These are phyloP conservation scores for Chamaenerion angustifolium DNA, from an alignment of 345 rosid species.

Conservation along the genomic window DNA sequence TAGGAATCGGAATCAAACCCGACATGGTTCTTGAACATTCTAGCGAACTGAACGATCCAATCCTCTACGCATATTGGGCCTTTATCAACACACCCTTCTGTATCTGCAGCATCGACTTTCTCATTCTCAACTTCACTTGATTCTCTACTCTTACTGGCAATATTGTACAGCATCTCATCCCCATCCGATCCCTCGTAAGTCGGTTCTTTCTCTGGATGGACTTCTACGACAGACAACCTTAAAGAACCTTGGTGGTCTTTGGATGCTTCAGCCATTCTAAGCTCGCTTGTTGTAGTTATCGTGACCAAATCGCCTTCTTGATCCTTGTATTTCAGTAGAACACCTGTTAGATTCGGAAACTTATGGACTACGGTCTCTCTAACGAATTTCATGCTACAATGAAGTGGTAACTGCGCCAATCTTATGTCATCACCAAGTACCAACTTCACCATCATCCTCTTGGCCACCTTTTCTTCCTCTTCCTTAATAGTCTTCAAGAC, in stretches of 20 bases:
- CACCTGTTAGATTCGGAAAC: conserved; percentile 59
- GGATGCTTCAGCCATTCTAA: conserved; percentile 52
- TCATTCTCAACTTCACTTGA: too few species aligned
- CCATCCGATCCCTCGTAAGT: conserved; percentile 40
- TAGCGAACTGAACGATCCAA: conserved; percentile 90
- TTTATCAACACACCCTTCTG: conserved; percentile 9
- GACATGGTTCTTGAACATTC: conserved; percentile 79
- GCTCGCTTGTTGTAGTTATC: conserved; percentile 70
- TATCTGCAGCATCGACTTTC: conserved; percentile 14
- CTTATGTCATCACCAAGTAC: conserved; percentile 91
- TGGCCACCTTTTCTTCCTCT: conserved; percentile 9
- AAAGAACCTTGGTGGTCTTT: conserved; percentile 42
- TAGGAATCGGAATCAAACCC: conserved; percentile 94
- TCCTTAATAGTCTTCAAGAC: conserved; percentile 25
- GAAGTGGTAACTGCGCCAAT: conserved; percentile 65
- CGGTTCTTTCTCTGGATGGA: conserved; percentile 67
- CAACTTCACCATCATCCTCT: conserved; percentile 66
- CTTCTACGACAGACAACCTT: conserved; percentile 66
- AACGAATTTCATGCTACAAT: conserved; percentile 49
- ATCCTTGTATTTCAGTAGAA: conserved; percentile 76
- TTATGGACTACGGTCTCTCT: conserved; percentile 68
- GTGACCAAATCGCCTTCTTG: conserved; percentile 90
- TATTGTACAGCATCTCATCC: conserved; percentile 9
- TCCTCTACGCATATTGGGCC: conserved; percentile 41
- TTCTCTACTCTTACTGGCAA: too few species aligned